phyloP scores from a whole-genome alignment of 495 filamentous ascomycete species.

The Amphirosellinia nigrospora region DNA sequence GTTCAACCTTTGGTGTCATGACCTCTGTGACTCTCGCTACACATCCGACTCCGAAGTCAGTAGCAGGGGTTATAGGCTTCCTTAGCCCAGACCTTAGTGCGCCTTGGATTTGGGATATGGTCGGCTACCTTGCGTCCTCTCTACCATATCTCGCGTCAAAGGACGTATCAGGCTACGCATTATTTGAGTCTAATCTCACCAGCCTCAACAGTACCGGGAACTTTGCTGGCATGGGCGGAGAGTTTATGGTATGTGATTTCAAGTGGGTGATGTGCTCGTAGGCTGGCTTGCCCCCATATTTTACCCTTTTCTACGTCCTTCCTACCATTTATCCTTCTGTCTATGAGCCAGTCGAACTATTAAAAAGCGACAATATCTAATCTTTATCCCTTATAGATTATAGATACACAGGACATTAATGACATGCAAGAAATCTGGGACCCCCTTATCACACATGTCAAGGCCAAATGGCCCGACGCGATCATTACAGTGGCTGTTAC shows the following conservation, averaged over 20 bases:
- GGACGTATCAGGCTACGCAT: constrained; percentile 49
- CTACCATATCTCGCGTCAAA: constrained; percentile 43
- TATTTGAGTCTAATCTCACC: constrained; percentile 41
- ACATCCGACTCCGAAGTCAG: constrained; percentile 41
- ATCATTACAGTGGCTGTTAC: constrained; percentile 45
- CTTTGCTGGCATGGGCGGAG: constrained; percentile 43
- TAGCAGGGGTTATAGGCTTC: constrained; percentile 29
- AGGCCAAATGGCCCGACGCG: constrained; percentile 54
- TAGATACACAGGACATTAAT: constrained; percentile 32
- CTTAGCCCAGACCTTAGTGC: constrained; percentile 24
- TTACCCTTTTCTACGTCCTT: too few species aligned
- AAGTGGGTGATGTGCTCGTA: background rate
- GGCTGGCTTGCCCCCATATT: background rate
- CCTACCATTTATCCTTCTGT: background rate
- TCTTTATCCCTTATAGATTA: constrained; percentile 9
- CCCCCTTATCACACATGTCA: constrained; percentile 44
- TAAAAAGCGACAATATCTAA: background rate
- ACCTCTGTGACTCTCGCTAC: constrained; percentile 59
- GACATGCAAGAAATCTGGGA: constrained; percentile 54
- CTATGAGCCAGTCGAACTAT: background rate
- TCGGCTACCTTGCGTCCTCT: constrained; percentile 47
- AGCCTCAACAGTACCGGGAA: constrained; percentile 27
- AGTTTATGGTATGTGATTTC: constrained; percentile 20
- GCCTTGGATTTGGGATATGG: constrained; percentile 35
- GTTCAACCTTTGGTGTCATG: constrained; percentile 68